Evolutionary conservation across 257 asterid species (phyloP), one percentile per base, ranked within the genome.

Genomic region (Jasminum sambac): DNA sequence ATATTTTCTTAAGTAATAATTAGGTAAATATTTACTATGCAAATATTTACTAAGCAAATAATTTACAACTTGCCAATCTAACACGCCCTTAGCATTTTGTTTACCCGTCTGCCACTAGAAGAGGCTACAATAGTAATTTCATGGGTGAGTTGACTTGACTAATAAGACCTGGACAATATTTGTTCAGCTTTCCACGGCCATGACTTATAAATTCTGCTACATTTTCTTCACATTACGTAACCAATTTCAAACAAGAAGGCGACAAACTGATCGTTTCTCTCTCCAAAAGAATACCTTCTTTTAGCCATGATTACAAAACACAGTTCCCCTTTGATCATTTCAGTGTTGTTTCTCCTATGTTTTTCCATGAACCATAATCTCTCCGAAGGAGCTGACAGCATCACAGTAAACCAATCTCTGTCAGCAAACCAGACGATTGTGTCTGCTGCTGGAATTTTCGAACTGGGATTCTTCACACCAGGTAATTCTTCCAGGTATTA

Each of bases 381-480:
- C 17, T 39, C 72, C 19, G 62, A 64, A 12, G 77, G 77, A 73
- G 55, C 39, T 17, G 63, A 73, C 57, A 73, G n/a, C 68, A 66
- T 73, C 36, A 39, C 73, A 12, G 62, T n/a, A 64, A 63, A 69
- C 30, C 60, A 66, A 41, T 57, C 77, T 37, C 19, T 71, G n/a
- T 50, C 68, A 42, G 52, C 12, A 58, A 34, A 41, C 42, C 67
- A 43, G 61, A 66, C 41, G 12, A 6, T 73, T 2, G 25, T 73
- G 26, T 73, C 77, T 41, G 42, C 68, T 40, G 66, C 37, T 0
- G 77, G 59, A 50, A 73, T 23, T 10, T 73, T 72, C 24, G 65
- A 64, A 40, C 38, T 72, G 61, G 77, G 77, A 64, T 72, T 72
- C 71, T 64, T 72, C 65, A n/a, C 3, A 4, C 46, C 19, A 8